A percentile compares a stretch with the other conserved stretches of the same genome.
Conservation (phyloP, 2,329 filamentous ascomycete species). For the Penicillium polonicum region DNA sequence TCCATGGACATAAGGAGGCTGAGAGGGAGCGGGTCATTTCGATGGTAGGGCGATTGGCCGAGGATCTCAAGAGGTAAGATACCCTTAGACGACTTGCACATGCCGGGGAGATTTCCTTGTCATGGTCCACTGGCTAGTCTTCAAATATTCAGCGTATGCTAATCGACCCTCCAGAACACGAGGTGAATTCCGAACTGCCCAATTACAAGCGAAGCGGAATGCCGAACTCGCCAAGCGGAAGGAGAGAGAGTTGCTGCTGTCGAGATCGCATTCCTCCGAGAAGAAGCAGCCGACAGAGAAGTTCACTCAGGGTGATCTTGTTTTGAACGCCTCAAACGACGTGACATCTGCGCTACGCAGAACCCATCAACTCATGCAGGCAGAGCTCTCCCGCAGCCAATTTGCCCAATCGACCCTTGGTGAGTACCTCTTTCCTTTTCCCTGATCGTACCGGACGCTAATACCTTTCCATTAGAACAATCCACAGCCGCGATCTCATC, state of each 20-base stretch:
- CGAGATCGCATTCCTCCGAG: conserved; percentile 43
- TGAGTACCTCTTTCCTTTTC: conserved; percentile 19
- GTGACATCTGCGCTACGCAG: conserved; percentile 80
- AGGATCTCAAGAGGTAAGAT: conserved; percentile 69
- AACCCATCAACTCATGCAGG: conserved; percentile 82
- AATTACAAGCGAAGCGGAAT: conserved; percentile 73
- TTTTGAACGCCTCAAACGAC: conserved; percentile 73
- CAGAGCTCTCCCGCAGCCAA: conserved; percentile 79
- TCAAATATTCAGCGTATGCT: conserved; percentile 3
- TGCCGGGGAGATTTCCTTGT: no score
- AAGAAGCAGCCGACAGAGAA: conserved; percentile 45
- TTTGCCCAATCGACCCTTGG: conserved; percentile 84
- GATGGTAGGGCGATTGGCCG: conserved; percentile 63
- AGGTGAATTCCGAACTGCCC: conserved; percentile 74
- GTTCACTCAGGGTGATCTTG: conserved; percentile 68
- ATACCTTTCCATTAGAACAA: conserved; percentile 52
- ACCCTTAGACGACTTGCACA: background rate
- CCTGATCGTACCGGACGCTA: background rate
- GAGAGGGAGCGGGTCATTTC: conserved; percentile 67
- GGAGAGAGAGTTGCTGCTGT: conserved; percentile 74
- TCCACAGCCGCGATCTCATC: conserved; percentile 78
- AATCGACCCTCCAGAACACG: conserved; percentile 49
- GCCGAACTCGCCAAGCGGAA: conserved; percentile 70
- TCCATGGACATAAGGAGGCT: conserved; percentile 55
- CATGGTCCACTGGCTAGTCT: background rate